Base-by-base conservation (phyloP, 768 basidiomycete genomes). In the Clathrus columnatus region DNA sequence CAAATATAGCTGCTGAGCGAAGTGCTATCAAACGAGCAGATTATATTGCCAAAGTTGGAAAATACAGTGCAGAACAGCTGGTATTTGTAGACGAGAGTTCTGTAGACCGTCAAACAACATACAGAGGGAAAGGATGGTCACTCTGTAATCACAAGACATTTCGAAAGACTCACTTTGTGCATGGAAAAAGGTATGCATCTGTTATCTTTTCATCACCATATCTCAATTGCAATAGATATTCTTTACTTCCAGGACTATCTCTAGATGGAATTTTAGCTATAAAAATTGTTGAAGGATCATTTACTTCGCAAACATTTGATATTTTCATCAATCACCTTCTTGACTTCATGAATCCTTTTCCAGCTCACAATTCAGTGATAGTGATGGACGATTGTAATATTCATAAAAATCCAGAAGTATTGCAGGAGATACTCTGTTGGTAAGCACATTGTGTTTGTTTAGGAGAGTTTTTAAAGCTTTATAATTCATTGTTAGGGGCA, bases 71-170 rank as follows among this genome's bases (percentile, higher is more conserved):
- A 1, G 24, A 57, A 0, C 61, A 65, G 27, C 61, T 62, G 3
- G 65, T 67, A 1, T 67, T 64, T 54, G 62, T 65, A 27, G 66
- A 68, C 42, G 63, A 66, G 48, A 64, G 62, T 41, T 23, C 63
- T 5, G 58, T 60, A 45, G 63, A 67, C 48, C 55, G 56, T 1
- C 61, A 57, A 2, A 65, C 61, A 23, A 51, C 62, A 10, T 61
- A 64, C 29, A 55, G 62, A 2, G 61, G 57, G 4, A 24, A 56
- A 10, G 64, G 59, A 0, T 65, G 66, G 66, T 61, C 67, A 29
- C 24, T 62, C 4, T 36, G 21, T 41, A 66, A 66, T 4, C 30
- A 51, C 1, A 55, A 57, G 4, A 66, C 63, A 2, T 41, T 57
- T 7, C 32, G 53, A 2, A 63, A 61, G 18, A 59, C 53, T 0